Percentiles rank a stretch among this genome's conserved stretches.
These are phyloP conservation scores for Discostella pseudostelligera DNA, from an alignment of 108 stramenopile genomes.

Conservation along the genomic window DNA sequence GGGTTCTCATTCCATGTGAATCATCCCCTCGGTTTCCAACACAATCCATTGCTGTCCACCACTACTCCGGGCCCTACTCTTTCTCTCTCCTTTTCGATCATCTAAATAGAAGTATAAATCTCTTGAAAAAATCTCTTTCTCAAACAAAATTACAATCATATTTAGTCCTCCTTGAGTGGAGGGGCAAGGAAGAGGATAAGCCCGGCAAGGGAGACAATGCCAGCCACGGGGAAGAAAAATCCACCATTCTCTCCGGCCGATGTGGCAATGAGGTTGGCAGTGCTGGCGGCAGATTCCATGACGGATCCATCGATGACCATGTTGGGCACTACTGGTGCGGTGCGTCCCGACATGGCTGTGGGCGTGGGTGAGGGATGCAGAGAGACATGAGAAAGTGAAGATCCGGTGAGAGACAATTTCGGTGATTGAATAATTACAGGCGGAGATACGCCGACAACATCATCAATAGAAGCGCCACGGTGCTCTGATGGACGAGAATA, in stretches of 20 bases:
- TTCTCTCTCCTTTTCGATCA: background rate
- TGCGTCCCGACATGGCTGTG: slow-evolving; percentile 44
- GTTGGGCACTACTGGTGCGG: slow-evolving; percentile 57
- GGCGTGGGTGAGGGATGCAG: background rate
- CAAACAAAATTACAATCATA: background rate
- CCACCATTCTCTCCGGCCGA: slow-evolving; percentile 69
- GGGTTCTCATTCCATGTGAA: background rate
- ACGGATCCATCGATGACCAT: slow-evolving; percentile 70
- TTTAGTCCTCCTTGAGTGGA: slow-evolving; percentile 51
- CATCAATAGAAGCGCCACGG: no score
- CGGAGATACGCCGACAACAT: background rate
- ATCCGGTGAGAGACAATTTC: background rate
- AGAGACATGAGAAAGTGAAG: background rate
- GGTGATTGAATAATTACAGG: background rate
- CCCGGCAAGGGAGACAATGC: slow-evolving; percentile 70
- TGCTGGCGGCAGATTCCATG: slow-evolving; percentile 60
- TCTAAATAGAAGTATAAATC: slow-evolving; percentile 1
- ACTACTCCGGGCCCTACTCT: background rate
- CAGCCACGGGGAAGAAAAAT: slow-evolving; percentile 79
- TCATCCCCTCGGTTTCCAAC: background rate
- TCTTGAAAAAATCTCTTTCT: background rate
- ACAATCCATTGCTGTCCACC: slow-evolving; percentile 4
- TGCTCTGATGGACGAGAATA: no score
- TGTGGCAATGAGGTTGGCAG: slow-evolving; percentile 72
- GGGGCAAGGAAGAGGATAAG: slow-evolving; percentile 85